Percentiles rank a stretch among this genome's conserved stretches.
These are phyloP conservation scores for Candida xyloterini DNA, from an alignment of 805 yeast genomes.

Conservation along the genomic window DNA sequence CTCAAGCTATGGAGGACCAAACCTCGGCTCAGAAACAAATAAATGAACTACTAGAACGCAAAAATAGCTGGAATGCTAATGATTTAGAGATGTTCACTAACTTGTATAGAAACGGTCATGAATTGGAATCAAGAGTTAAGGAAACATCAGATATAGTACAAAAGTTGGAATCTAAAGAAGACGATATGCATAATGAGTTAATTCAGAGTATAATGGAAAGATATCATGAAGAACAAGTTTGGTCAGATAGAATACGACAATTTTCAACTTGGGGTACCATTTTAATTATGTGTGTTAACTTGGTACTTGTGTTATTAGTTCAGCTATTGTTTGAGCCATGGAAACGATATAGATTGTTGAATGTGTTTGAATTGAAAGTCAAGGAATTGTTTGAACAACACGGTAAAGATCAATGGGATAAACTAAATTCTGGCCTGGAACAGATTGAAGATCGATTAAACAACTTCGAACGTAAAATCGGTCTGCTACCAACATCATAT, in stretches of 20 bases:
- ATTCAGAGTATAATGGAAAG: constrained; percentile 79
- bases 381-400: constrained; percentile 43
- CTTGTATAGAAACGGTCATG: constrained; percentile 77
- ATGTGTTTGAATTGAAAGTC: constrained; percentile 80
- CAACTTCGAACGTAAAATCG: constrained; percentile 7
- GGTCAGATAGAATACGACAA: constrained; percentile 95
- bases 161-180: constrained; percentile 58
- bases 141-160: constrained; percentile 47
- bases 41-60: constrained; percentile 82
- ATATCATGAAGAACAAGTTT: constrained; percentile 94
- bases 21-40: constrained; percentile 76
- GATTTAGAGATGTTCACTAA: constrained; percentile 86
- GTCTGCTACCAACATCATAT: constrained; percentile 1
- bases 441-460: constrained; percentile 18
- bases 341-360: constrained; percentile 79
- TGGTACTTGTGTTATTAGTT: constrained; percentile 71
- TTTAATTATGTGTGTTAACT: constrained; percentile 81
- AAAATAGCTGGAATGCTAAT: constrained; percentile 70
- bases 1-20: constrained; percentile 60
- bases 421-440: constrained; percentile 16
- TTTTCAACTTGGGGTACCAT: constrained; percentile 98
- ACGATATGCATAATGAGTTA: constrained; percentile 63
- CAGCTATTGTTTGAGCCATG: constrained; percentile 92
- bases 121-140: constrained; percentile 58
- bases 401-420: constrained; percentile 4